Conservation (phyloP, 148 eudicot species). For the Cornus kousa region DNA sequence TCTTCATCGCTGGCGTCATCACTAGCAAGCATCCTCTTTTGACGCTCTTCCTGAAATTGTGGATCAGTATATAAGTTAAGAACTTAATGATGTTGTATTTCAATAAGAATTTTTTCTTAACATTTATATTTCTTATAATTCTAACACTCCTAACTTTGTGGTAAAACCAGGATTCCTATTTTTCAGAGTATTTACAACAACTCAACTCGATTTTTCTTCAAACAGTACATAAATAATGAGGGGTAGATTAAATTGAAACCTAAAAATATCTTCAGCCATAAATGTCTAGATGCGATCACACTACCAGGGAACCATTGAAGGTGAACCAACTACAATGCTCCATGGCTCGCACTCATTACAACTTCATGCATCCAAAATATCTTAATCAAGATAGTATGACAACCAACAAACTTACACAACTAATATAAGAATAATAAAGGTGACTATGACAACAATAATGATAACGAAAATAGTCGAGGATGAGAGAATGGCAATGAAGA, state of each 20-base stretch:
- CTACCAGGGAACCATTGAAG: not conserved
- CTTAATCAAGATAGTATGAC: too few species aligned
- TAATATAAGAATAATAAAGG: too few species aligned
- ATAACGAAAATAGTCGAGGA: too few species aligned
- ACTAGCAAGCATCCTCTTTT: slow-evolving; percentile 75
- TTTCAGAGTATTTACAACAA: not conserved
- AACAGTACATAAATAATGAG: not conserved
- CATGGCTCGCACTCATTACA: not conserved
- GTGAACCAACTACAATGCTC: not conserved
- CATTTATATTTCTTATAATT: not conserved
- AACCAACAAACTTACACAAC: too few species aligned
- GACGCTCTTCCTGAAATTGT: slow-evolving; percentile 70
- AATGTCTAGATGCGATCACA: not conserved
- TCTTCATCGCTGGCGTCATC: slow-evolving; percentile 78
- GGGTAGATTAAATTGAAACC: not conserved
- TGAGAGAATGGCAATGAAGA: too few species aligned
- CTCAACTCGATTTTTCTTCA: not conserved
- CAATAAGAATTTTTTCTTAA: not conserved
- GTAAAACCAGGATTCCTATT: not conserved
- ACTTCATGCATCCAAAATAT: too few species aligned
- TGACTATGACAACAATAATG: too few species aligned
- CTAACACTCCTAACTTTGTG: not conserved
- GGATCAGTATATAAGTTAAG: slow-evolving; percentile 5
- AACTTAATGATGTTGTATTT: not conserved
- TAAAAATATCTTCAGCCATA: not conserved